Percentiles rank a stretch among this genome's conserved stretches.
phyloP scores from a whole-genome alignment of 2,329 filamentous ascomycete genomes.

The Ophiostoma fasciatum region DNA sequence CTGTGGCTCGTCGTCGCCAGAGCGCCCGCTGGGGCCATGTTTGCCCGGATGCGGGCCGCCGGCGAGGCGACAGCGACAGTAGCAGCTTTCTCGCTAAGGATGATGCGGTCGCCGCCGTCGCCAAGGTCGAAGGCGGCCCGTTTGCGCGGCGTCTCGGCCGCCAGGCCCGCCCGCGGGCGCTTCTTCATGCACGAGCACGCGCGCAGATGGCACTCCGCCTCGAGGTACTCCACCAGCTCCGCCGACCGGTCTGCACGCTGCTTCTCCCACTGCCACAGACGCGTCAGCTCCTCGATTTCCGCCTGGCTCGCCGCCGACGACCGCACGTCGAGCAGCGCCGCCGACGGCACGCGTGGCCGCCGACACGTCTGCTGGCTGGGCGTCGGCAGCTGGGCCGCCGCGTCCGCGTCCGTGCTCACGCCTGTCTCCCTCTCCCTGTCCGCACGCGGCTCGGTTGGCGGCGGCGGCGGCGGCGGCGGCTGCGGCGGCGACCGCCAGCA shows the following conservation, averaged over 20 bases:
- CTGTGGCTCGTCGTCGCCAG: too few relatives aligned
- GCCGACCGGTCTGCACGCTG: constrained; percentile 52
- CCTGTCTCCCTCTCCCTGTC: too few relatives aligned
- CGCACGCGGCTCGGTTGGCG: constrained; percentile 23
- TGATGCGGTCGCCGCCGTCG: constrained; percentile 27
- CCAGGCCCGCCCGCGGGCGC: constrained; percentile 18
- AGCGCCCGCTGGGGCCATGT: too few relatives aligned
- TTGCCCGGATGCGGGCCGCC: constrained; percentile 13
- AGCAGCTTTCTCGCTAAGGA: constrained; percentile 23
- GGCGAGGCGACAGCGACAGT: constrained; percentile 9
- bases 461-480: constrained; percentile 51
- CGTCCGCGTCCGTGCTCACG: too few relatives aligned
- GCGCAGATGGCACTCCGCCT: constrained; percentile 56
- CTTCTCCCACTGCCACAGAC: constrained; percentile 39
- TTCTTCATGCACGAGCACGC: constrained; percentile 46
- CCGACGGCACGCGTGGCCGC: constrained; percentile 29
- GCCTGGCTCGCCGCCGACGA: constrained; percentile 40
- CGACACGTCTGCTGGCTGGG: too few relatives aligned
- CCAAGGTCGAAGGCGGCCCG: constrained; percentile 22
- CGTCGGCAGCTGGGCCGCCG: too few relatives aligned
- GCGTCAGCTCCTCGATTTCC: constrained; percentile 42
- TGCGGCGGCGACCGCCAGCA: constrained; percentile 58
- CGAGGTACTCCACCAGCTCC: constrained; percentile 61
- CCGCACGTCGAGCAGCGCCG: constrained; percentile 33
- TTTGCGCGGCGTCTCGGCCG: constrained; percentile 21